phyloP scores from a whole-genome alignment of 805 yeast species.

The Saccharomycopsis capsularis region DNA sequence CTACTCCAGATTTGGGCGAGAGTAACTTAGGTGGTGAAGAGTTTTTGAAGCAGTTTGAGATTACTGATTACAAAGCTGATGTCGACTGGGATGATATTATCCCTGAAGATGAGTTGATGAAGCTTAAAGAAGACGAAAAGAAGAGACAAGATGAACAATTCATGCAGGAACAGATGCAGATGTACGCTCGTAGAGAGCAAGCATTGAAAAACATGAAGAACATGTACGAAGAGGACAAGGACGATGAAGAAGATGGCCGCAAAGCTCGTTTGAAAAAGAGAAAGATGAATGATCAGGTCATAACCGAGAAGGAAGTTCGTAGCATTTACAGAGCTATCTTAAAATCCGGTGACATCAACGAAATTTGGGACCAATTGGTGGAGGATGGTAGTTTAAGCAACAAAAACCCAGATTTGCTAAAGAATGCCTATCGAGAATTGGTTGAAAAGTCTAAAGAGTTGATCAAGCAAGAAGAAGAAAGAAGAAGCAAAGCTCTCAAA shows the following conservation, averaged over 20 bases:
- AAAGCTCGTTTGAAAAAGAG: constrained; percentile 33
- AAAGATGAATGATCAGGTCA: constrained; percentile 40
- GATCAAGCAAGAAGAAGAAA: constrained; percentile 57
- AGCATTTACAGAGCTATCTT: constrained; percentile 77
- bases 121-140: constrained; percentile 86
- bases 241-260: constrained; percentile 32
- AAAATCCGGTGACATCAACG: constrained; percentile 70
- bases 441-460: constrained; percentile 52
- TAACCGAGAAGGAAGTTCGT: constrained; percentile 83
- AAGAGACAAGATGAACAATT: constrained; percentile 79
- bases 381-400: constrained; percentile 86
- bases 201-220: constrained; percentile 55
- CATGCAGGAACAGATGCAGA: constrained; percentile 80
- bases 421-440: constrained; percentile 70
- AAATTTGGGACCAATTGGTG: constrained; percentile 76
- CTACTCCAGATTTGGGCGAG: constrained; percentile 94
- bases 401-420: constrained; percentile 72
- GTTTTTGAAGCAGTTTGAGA: constrained; percentile 93
- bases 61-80: constrained; percentile 96
- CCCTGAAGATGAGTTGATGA: constrained; percentile 86
- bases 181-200: constrained; percentile 75
- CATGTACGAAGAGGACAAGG: constrained; percentile 35
- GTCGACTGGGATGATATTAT: constrained; percentile 99
- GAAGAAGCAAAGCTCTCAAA: constrained; percentile 47
- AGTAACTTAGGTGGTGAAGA: constrained; percentile 98